phyloP scores from a whole-genome alignment of 2,329 filamentous ascomycete species.

The Aspergillus calidoustus region DNA sequence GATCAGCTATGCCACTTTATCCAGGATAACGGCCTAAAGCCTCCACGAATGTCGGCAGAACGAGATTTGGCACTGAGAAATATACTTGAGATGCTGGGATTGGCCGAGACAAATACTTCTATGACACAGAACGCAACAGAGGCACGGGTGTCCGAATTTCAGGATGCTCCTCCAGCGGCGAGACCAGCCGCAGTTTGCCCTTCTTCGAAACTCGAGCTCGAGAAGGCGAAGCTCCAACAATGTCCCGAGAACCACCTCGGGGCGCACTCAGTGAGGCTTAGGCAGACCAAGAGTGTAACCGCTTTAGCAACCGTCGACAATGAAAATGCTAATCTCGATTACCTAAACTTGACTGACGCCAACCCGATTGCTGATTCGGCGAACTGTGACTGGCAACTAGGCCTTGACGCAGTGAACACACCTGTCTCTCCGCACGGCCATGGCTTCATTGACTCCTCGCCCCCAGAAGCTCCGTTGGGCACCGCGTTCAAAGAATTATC shows the following conservation, averaged over 20 bases:
- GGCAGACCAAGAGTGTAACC: background rate
- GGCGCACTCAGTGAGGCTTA: background rate
- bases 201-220: no score
- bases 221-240: no score
- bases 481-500: background rate
- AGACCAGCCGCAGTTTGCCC: no score
- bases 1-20: constrained; percentile 31
- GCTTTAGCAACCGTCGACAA: background rate
- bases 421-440: background rate
- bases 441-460: background rate
- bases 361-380: background rate
- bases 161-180: no score
- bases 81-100: constrained; percentile 20
- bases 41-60: constrained; percentile 21
- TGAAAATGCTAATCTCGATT: background rate
- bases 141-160: background rate
- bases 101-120: constrained; percentile 10
- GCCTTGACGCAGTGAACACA: background rate
- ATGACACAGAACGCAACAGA: background rate
- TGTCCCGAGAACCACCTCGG: no score
- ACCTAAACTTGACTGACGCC: background rate
- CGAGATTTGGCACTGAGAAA: constrained; percentile 19
- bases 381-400: background rate
- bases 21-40: constrained; percentile 22
- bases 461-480: background rate